A percentile compares a stretch with the other conserved stretches of the same genome.
phyloP scores from a whole-genome alignment of 2,329 filamentous ascomycete genomes.

The Lasiodiplodia theobromae region DNA sequence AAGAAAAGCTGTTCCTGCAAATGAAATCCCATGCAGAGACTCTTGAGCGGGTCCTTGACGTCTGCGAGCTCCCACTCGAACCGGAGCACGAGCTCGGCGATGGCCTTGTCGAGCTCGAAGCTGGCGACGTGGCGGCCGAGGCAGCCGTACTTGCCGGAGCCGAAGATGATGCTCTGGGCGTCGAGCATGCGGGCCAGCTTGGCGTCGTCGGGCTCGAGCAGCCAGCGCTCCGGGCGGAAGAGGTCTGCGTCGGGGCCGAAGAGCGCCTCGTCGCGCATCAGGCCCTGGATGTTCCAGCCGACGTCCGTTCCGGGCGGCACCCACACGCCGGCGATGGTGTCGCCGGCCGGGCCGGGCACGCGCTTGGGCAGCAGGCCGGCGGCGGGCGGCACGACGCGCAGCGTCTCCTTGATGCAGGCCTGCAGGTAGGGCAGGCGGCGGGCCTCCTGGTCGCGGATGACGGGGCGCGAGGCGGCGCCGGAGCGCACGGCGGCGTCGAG shows the following conservation, averaged over 20 bases:
- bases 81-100: constrained; percentile 46
- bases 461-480: constrained; percentile 49
- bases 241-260: constrained; percentile 48
- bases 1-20: constrained; percentile 33
- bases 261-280: constrained; percentile 44
- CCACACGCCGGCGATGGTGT: constrained; percentile 42
- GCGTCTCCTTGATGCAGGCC: constrained; percentile 56
- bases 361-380: constrained; percentile 43
- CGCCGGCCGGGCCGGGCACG: constrained; percentile 40
- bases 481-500: constrained; percentile 50
- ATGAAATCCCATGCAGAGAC: constrained; percentile 35
- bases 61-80: constrained; percentile 17
- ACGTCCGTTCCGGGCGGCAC: constrained; percentile 47
- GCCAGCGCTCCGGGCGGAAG: constrained; percentile 49
- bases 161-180: constrained; percentile 46
- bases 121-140: constrained; percentile 44
- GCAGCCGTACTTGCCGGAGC: constrained; percentile 46
- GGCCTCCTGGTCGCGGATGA: constrained; percentile 54
- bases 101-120: constrained; percentile 49
- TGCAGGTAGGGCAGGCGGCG: constrained; percentile 53
- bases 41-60: constrained; percentile 38
- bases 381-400: constrained; percentile 53
- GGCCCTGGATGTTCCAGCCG: constrained; percentile 49
- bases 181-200: constrained; percentile 40
- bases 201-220: constrained; percentile 35